Evolutionary conservation across 192 early-diverging fungal species (phyloP), one percentile per base, ranked within the genome.

Genomic region (Diversispora epigaea): DNA sequence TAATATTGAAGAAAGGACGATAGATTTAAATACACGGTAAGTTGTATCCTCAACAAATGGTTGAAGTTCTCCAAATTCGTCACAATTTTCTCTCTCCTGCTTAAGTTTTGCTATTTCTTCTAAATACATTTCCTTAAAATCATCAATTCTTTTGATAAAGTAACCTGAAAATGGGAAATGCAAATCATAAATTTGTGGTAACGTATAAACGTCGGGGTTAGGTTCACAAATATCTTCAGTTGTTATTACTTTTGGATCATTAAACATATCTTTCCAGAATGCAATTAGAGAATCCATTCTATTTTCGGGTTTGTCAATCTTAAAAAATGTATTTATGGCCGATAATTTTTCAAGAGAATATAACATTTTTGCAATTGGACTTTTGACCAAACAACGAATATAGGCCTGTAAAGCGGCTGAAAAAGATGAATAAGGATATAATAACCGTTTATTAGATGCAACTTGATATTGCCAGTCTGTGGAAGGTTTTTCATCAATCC

Each of bases 141-240:
- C 6, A 55, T 76, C 25, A 25, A 76, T 70, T 43, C 55, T 67
- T 4, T 76, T 46, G 6, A 69, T 57, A 52, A 76, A 71, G 56
- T 76, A 71, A n/a, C 40, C 56, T 15, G 65, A 69, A 25, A 76
- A 76, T 4, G 75, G 75, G 45, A 76, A 76, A 11, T 56, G 45
- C 40, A 76, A 46, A 40, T 70, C 54, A 55, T 58, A 46, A n/a
- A 15, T 64, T 6, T 19, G 47, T 17, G 32, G 0, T 5, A 44
- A 4, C 9, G 57, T 43, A 57, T 76, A 76, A n/a, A 3, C 47
- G 55, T 76, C 67, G 8, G 75, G 75, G 40, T 61, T 61, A 19
- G 75, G 75, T 14, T 76, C 67, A 17, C 17, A 6, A 9, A 76
- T 14, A 4, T 50, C 22, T 14, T 69, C 50, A 50, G 40, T 76